These are phyloP conservation scores for Cladosporium oxysporum DNA, from an alignment of 2,329 filamentous ascomycete genomes.

Conservation along the genomic window DNA sequence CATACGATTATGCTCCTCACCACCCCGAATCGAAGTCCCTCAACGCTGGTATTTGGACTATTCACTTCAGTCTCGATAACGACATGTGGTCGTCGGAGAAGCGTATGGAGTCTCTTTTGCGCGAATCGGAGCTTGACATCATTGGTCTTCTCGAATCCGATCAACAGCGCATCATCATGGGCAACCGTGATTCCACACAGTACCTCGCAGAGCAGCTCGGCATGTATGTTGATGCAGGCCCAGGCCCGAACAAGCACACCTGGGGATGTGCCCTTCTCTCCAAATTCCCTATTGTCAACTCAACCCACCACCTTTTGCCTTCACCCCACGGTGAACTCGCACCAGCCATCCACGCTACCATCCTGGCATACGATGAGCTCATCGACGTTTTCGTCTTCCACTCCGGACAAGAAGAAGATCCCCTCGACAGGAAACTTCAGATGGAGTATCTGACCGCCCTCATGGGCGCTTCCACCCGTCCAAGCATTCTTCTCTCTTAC, in stretches of 20 bases:
- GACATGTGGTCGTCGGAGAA: constrained; percentile 98
- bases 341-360: constrained; percentile 93
- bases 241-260: constrained; percentile 97
- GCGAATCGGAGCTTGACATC: constrained; percentile 95
- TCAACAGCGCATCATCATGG: constrained; percentile 98
- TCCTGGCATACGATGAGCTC: constrained; percentile 85
- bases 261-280: constrained; percentile 93
- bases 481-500: constrained; percentile 84
- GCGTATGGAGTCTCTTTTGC: constrained; percentile 70
- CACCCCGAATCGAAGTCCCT: constrained; percentile 84
- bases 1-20: constrained; percentile 87
- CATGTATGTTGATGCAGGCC: constrained; percentile 98
- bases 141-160: constrained; percentile 93
- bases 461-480: constrained; percentile 80
- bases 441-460: constrained; percentile 80
- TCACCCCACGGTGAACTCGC: constrained; percentile 93
- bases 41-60: constrained; percentile 97
- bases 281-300: constrained; percentile 97
- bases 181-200: constrained; percentile 94
- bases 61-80: constrained; percentile 96
- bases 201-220: constrained; percentile 93
- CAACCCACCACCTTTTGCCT: constrained; percentile 90
- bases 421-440: constrained; percentile 85
- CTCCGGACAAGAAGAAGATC: constrained; percentile 95
- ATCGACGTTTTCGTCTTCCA: constrained; percentile 98